Conservation (phyloP, 225 moss, liverwort and hornwort species). For the Bryum argenteum region DNA sequence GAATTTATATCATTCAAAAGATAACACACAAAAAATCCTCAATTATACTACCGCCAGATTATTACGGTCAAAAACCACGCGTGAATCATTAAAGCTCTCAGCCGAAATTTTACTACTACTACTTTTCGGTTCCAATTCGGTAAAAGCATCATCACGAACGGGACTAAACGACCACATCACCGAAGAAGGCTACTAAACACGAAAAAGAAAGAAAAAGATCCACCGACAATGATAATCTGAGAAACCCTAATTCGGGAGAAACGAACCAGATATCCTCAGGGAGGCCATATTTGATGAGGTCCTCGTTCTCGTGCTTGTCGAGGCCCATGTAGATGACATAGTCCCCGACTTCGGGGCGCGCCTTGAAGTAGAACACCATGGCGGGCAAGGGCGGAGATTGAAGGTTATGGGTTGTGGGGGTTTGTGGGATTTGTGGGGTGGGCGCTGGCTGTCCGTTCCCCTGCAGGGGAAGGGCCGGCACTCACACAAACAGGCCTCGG, state of each 20-base stretch:
- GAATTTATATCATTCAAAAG: not conserved
- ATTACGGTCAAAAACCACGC: too few species aligned
- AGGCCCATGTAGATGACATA: slow-evolving; percentile 96
- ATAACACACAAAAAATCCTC: not conserved
- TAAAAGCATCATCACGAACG: not conserved
- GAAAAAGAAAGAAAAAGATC: too few species aligned
- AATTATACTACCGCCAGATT: not conserved
- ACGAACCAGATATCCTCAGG: slow-evolving; percentile 90
- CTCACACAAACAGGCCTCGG: too few species aligned
- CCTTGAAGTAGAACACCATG: slow-evolving; percentile 97
- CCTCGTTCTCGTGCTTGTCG: slow-evolving; percentile 99
- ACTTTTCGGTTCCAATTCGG: too few species aligned
- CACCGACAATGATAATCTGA: not conserved
- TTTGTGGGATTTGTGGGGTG: too few species aligned
- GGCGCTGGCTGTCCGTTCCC: too few species aligned
- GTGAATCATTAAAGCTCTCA: too few species aligned
- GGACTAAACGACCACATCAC: not conserved
- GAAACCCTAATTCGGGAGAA: slow-evolving; percentile 30
- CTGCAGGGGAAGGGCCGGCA: too few species aligned
- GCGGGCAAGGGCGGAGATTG: too few species aligned
- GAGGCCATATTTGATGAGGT: slow-evolving; percentile 94
- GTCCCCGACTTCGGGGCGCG: slow-evolving; percentile 85
- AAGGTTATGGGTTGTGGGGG: too few species aligned
- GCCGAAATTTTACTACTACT: too few species aligned
- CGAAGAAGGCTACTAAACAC: accelerated